These are phyloP conservation scores for Trichosporon coremiiforme DNA, from an alignment of 1,284 basidiomycete genomes.

Conservation along the genomic window DNA sequence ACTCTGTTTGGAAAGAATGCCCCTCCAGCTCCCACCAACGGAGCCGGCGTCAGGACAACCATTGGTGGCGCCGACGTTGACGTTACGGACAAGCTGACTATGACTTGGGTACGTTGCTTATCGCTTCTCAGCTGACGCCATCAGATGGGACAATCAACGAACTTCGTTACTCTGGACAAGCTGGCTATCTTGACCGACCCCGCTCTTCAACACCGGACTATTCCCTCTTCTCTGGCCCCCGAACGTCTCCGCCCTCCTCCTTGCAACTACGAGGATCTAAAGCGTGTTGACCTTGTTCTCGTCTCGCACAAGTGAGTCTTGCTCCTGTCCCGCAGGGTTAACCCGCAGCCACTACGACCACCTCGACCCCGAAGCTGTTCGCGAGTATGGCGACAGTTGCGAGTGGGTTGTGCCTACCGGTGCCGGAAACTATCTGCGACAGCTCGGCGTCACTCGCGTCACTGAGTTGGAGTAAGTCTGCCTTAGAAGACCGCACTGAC, in stretches of 20 bases:
- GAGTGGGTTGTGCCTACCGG: conserved; percentile 54
- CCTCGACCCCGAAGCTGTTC: conserved; percentile 52
- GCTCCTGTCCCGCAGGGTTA: not conserved
- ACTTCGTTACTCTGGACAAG: conserved; percentile 58
- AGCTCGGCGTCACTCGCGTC: conserved; percentile 50
- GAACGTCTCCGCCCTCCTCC: conserved; percentile 56
- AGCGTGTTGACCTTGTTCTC: conserved; percentile 57
- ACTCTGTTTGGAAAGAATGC: conserved; percentile 39
- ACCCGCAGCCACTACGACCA: conserved; percentile 53
- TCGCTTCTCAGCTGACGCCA: not conserved
- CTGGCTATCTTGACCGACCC: conserved; percentile 60
- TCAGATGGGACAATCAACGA: conserved; percentile 57
- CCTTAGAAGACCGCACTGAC: not conserved
- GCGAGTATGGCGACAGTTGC: conserved; percentile 51
- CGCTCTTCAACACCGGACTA: conserved; percentile 57
- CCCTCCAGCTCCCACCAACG: conserved; percentile 19
- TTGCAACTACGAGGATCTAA: conserved; percentile 55
- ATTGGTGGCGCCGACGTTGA: conserved; percentile 41
- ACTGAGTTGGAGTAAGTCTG: conserved; percentile 52
- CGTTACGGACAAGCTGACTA: conserved; percentile 50
- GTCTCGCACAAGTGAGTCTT: conserved; percentile 57
- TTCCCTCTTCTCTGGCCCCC: conserved; percentile 55
- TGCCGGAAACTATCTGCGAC: conserved; percentile 46
- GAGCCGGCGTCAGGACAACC: conserved; percentile 19
- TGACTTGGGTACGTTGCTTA: conserved; percentile 47